Evolutionary conservation across 2,329 filamentous ascomycete genomes (phyloP).

Genomic region (Plectosphaerella plurivora): DNA sequence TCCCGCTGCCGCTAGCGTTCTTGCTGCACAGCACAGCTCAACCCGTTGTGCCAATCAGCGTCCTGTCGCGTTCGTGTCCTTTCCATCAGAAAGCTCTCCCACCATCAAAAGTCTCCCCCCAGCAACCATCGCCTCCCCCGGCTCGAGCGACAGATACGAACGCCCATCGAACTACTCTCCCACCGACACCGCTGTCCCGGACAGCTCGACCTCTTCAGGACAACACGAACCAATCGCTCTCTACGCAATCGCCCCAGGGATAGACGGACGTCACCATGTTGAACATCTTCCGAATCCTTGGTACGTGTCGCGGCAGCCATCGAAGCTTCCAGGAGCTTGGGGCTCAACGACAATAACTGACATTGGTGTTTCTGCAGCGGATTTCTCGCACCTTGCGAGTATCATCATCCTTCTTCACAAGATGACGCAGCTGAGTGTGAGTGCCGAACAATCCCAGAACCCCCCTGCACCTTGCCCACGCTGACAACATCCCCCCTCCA

Average conservation of each 20-base stretch:
- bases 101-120: not conserved
- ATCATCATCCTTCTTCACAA: conserved; percentile 95
- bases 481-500: conserved; percentile 29
- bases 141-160: not conserved
- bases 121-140: not conserved
- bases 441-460: conserved; percentile 21
- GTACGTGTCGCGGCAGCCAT: conserved; percentile 21
- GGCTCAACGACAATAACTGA: conserved; percentile 2
- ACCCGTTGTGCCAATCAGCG: conserved; percentile 7
- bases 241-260: conserved; percentile 5
- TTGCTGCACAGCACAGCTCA: no score
- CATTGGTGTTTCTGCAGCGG: conserved; percentile 52
- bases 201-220: not conserved
- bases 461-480: conserved; percentile 10
- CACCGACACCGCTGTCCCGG: conserved; percentile 3
- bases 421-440: conserved; percentile 87
- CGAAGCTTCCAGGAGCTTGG: conserved; percentile 2
- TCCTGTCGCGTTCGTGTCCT: conserved; percentile 20
- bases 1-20: no score
- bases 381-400: conserved; percentile 91
- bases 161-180: not conserved
- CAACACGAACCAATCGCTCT: conserved; percentile 1
- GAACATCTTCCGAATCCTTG: conserved; percentile 55
- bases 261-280: conserved; percentile 37
- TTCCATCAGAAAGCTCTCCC: conserved; percentile 6